Evolutionary conservation across 2,329 filamentous ascomycete genomes (phyloP), one percentile per base, ranked within the genome.

Genomic region (Paracoccidioides lutzii): DNA sequence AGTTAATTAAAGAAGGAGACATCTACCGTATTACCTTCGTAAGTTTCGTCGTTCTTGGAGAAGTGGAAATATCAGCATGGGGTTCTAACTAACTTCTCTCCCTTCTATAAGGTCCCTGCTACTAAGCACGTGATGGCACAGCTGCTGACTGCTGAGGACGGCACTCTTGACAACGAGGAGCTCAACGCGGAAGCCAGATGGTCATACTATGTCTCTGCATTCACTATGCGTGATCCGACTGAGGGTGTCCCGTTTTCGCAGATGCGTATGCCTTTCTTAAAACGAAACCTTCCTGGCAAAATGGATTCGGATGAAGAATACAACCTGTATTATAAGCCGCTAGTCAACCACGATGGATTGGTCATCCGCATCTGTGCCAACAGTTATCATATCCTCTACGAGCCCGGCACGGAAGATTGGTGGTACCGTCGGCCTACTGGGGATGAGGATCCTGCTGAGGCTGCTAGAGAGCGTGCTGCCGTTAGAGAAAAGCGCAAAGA

Each of bases 141-240:
- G 43, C 86, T 95, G 0, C 89, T 95, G 68, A 90, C 93, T 63
- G 85, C 85, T 65, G 88, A 95, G 61, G 89, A 95, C 62, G 85
- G 77, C 1, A 83, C 81, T 0, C 77, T 95, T 76, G 86, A 93
- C 66, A 81, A 84, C 52, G 84, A 85, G 56, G 84, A 89, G 59
- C 79, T 83, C 30, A 78, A 76, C 53, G 71, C 75, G 3, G 78
- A 82, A 60, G 78, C 78, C 59, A 75, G 83, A 42, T 98, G 93
- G 93, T 88, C 91, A 64, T 95, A 94, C 73, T 98, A 98, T 68
- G 88, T 95, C 56, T 90, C 91, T 15, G 90, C 90, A 0, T 97
- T 87, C 70, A 87, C 89, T 62, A 88, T 89, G 60, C 81, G 90
- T 30, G 89, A 95, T 65, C 87, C 88, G 1, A 98, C 93, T 0